These are phyloP conservation scores for Plectosphaerella cucumerina DNA, from an alignment of 2,329 filamentous ascomycete genomes.

Conservation along the genomic window DNA sequence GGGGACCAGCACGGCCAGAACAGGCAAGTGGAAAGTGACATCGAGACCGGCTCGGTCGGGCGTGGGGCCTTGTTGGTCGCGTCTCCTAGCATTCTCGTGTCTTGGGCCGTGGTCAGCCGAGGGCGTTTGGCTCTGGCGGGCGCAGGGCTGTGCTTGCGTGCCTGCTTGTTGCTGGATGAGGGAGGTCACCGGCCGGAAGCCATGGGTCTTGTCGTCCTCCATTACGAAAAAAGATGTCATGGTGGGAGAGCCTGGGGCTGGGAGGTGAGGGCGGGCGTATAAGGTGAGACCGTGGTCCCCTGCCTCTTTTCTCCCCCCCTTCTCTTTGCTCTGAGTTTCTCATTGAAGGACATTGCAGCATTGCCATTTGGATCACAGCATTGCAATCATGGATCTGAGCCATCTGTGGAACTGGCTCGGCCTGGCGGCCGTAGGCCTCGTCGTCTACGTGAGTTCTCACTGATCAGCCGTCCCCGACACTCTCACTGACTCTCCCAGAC, in stretches of 20 bases:
- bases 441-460: constrained; percentile 35
- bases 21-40: neutral
- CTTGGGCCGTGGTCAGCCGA: constrained; percentile 4
- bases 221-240: neutral
- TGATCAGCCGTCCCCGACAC: too few relatives aligned
- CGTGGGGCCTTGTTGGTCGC: neutral
- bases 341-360: constrained; percentile 7
- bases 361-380: constrained; percentile 11
- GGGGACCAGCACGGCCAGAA: neutral
- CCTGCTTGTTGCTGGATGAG: neutral
- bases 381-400: constrained; percentile 16
- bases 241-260: neutral
- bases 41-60: neutral
- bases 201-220: neutral
- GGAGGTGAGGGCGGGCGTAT: neutral
- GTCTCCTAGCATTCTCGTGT: neutral
- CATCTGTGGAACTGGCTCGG: constrained; percentile 37
- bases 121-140: neutral
- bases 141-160: neutral
- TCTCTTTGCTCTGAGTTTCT: neutral
- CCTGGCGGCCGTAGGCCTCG: constrained; percentile 26
- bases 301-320: neutral
- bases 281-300: neutral
- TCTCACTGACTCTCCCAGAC: constrained; percentile 22
- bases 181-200: neutral